A percentile compares a stretch with the other conserved stretches of the same genome.
phyloP scores from a whole-genome alignment of 495 filamentous ascomycete genomes.

The Jackrogersella minutella region DNA sequence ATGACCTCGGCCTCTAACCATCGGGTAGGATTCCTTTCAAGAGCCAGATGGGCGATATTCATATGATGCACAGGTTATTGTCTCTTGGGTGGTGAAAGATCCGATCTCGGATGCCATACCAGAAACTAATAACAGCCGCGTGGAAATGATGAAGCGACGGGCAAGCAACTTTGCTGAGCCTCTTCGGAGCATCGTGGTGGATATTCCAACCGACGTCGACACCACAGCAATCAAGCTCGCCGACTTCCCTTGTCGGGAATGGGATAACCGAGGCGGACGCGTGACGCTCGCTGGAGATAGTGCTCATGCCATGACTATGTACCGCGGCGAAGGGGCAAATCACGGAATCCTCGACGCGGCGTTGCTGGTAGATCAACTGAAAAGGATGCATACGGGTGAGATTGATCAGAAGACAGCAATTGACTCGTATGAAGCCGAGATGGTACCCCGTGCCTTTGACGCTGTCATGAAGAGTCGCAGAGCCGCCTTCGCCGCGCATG shows the following conservation, averaged over 20 bases:
- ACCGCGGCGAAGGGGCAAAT: conserved; percentile 67
- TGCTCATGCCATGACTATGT: conserved; percentile 70
- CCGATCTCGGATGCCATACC: conserved; percentile 21
- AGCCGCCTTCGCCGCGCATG: conserved; percentile 67
- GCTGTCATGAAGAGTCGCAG: conserved; percentile 61
- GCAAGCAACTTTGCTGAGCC: conserved; percentile 59
- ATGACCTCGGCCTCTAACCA: background rate
- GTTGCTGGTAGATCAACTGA: conserved; percentile 48
- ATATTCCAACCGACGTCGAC: conserved; percentile 56
- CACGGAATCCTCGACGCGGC: conserved; percentile 64
- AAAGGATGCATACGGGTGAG: conserved; percentile 17
- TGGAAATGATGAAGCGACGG: conserved; percentile 56
- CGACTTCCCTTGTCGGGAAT: conserved; percentile 57
- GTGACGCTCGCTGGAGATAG: conserved; percentile 63
- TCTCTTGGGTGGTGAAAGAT: conserved; percentile 41
- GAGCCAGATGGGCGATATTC: conserved; percentile 39
- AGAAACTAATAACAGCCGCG: conserved; percentile 1
- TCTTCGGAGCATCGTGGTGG: conserved; percentile 54
- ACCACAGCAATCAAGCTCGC: conserved; percentile 55
- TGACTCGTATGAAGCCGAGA: conserved; percentile 57
- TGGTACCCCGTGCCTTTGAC: conserved; percentile 55
- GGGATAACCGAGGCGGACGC: conserved; percentile 51
- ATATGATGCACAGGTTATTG: conserved; percentile 38
- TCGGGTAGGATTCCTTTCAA: conserved; percentile 3
- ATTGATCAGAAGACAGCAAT: conserved; percentile 45